phyloP scores from a whole-genome alignment of 2,329 filamentous ascomycete genomes.

The Sordariomycetes sp. region DNA sequence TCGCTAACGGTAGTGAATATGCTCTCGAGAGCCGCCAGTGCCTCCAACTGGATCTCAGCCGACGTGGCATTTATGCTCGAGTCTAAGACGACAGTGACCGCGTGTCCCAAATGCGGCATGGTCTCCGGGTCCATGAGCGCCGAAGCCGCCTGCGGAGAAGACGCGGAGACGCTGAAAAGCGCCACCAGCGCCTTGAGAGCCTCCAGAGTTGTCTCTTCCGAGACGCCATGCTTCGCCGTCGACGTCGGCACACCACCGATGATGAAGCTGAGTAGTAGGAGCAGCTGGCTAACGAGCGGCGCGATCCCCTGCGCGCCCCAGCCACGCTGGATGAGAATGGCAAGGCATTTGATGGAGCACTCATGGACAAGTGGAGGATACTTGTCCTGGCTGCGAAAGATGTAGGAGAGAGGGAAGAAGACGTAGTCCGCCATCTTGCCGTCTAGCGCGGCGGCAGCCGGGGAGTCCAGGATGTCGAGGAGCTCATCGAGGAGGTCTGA shows the following conservation, averaged over 20 bases:
- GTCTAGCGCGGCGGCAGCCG: conserved; percentile 49
- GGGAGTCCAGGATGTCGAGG: conserved; percentile 29
- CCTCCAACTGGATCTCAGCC: conserved; percentile 59
- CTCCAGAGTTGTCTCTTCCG: conserved; percentile 66
- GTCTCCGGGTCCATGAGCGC: conserved; percentile 45
- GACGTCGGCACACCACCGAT: conserved; percentile 59
- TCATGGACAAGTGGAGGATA: conserved; percentile 67
- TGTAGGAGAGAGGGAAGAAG: conserved; percentile 84
- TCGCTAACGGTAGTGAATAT: conserved; percentile 58
- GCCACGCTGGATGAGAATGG: conserved; percentile 62
- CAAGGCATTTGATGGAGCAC: conserved; percentile 63
- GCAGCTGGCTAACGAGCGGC: conserved; percentile 69
- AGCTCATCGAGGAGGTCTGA: conserved; percentile 33
- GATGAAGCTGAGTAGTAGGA: conserved; percentile 76
- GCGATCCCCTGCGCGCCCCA: conserved; percentile 66
- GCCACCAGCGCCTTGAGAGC: conserved; percentile 59
- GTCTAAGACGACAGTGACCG: conserved; percentile 70
- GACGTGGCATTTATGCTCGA: conserved; percentile 55
- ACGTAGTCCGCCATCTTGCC: conserved; percentile 83
- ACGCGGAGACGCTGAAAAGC: conserved; percentile 50
- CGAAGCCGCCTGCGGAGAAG: conserved; percentile 35
- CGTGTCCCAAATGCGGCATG: conserved; percentile 72
- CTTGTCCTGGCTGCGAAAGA: conserved; percentile 65
- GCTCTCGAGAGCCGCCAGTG: conserved; percentile 51
- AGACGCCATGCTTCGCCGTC: conserved; percentile 29